Evolutionary conservation across 106 monocot species (phyloP).

Genomic region (Phalaenopsis equestris): DNA sequence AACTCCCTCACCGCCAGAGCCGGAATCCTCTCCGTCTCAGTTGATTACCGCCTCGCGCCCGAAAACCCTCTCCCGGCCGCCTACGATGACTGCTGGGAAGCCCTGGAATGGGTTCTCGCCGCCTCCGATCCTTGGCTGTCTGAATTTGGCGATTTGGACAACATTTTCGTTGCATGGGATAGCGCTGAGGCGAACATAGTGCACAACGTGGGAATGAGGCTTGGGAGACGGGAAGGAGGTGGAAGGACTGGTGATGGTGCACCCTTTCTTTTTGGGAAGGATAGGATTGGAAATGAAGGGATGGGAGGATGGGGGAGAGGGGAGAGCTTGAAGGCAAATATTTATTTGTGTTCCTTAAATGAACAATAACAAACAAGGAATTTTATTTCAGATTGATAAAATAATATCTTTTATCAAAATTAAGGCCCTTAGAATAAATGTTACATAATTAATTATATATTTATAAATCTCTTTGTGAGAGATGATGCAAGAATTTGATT

Average conservation of each 20-base stretch:
- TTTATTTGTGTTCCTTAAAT: too few species aligned
- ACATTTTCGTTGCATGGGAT: conserved; percentile 39
- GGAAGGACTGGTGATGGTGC: conserved; percentile 15
- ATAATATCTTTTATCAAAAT: too few species aligned
- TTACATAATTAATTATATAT: too few species aligned
- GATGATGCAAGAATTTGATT: too few species aligned
- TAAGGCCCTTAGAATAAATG: too few species aligned
- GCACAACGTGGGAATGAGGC: conserved; percentile 20
- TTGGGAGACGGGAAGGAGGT: background rate
- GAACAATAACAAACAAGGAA: too few species aligned
- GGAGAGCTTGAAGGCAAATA: background rate
- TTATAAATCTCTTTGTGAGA: too few species aligned
- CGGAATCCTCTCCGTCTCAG: background rate
- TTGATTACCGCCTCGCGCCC: background rate
- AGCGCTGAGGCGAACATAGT: conserved; percentile 39
- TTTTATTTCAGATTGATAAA: too few species aligned
- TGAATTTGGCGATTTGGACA: conserved; percentile 18
- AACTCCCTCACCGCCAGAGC: background rate
- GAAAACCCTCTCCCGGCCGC: conserved; percentile 1
- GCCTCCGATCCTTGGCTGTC: conserved; percentile 22
- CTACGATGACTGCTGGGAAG: conserved; percentile 1
- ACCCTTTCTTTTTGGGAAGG: conserved; percentile 15
- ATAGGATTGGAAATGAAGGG: conserved; percentile 6
- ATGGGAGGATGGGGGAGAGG: background rate
- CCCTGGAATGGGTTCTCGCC: background rate